Evolutionary conservation across 257 asterid genomes (phyloP).

Genomic region (Datura wrightii): DNA sequence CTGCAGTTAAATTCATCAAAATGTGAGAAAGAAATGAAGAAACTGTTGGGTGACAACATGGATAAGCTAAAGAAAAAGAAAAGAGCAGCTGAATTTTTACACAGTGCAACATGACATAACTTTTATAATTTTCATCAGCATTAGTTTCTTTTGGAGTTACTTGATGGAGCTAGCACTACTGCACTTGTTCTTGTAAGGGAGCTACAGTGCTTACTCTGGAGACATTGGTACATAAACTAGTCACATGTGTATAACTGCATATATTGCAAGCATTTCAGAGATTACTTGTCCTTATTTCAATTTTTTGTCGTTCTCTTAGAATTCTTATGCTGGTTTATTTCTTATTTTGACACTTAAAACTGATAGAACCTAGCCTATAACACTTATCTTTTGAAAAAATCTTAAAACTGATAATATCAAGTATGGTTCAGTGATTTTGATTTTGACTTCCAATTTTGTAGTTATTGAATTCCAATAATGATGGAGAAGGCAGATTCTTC

Average conservation of each 20-base stretch:
- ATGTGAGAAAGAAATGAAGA: background rate
- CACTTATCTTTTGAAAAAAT: too few relatives aligned
- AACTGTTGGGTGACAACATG: background rate
- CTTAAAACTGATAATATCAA: background rate
- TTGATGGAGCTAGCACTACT: background rate
- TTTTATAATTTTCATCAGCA: background rate
- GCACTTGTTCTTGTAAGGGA: background rate
- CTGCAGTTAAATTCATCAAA: background rate
- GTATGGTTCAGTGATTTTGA: background rate
- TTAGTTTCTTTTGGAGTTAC: conserved; percentile 13
- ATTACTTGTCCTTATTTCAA: background rate
- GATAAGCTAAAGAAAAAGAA: background rate
- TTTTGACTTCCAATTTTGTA: background rate
- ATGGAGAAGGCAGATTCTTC: conserved; percentile 82
- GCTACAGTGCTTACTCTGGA: background rate
- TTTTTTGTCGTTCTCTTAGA: background rate
- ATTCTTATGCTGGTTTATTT: background rate
- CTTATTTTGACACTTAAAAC: conserved; percentile 11
- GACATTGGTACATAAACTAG: background rate
- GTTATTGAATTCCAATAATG: conserved; percentile 51
- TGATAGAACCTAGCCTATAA: background rate
- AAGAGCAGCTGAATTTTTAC: background rate
- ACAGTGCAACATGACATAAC: background rate
- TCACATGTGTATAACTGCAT: background rate
- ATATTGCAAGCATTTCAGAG: background rate